Conservation (phyloP, 139 green algal genomes). For the Zygnema circumcarinatum region DNA sequence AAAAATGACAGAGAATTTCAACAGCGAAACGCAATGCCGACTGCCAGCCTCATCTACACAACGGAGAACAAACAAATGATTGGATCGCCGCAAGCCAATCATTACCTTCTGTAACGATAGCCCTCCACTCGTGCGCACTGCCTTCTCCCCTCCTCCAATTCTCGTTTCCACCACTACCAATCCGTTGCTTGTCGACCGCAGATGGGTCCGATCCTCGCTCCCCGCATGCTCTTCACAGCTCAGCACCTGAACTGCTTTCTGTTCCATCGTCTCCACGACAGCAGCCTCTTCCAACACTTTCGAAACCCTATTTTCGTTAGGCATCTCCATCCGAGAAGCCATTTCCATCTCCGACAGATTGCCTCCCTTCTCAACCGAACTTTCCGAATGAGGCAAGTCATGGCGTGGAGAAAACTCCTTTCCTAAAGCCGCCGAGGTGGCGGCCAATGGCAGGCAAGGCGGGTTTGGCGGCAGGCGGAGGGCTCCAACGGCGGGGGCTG, state of each 20-base stretch:
- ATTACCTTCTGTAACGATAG: conserved; percentile 4
- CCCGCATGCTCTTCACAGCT: not conserved
- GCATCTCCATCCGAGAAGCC: not conserved
- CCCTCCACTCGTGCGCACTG: conserved; percentile 7
- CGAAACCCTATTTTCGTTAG: not conserved
- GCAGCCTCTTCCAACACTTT: not conserved
- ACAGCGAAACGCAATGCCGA: too few species aligned
- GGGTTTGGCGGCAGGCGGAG: not conserved
- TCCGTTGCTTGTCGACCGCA: not conserved
- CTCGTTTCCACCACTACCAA: conserved; percentile 24
- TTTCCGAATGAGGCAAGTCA: not conserved
- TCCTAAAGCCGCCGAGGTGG: not conserved
- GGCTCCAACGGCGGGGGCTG: not conserved
- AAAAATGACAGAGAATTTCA: too few species aligned
- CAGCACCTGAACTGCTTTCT: too few species aligned
- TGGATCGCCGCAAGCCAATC: too few species aligned
- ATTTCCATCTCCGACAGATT: not conserved
- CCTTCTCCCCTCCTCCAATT: conserved; percentile 36
- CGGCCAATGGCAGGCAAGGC: not conserved
- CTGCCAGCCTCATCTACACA: too few species aligned
- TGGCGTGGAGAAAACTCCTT: not conserved
- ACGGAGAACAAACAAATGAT: too few species aligned
- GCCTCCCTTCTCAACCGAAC: not conserved
- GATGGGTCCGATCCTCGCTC: not conserved
- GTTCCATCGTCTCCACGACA: not conserved